phyloP scores from a whole-genome alignment of 2,329 filamentous ascomycete species.

The Fusarium kyushuense region DNA sequence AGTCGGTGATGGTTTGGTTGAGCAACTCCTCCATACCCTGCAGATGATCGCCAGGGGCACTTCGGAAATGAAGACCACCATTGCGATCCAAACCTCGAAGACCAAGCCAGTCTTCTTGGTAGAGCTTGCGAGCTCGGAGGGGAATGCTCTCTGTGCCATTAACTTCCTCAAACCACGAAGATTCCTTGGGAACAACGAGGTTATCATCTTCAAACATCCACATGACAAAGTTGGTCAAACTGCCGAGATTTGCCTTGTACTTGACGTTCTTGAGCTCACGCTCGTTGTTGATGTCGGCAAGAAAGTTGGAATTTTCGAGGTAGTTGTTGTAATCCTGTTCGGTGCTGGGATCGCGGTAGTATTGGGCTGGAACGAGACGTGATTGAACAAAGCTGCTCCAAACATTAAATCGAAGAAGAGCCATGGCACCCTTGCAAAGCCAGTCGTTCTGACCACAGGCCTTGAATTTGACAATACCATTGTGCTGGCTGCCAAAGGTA shows the following conservation, averaged over 20 bases:
- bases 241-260: constrained; percentile 78
- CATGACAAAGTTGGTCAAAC: constrained; percentile 84
- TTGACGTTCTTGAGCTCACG: constrained; percentile 75
- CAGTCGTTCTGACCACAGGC: constrained; percentile 78
- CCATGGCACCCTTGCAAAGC: constrained; percentile 84
- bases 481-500: constrained; percentile 92
- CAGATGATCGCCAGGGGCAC: constrained; percentile 85
- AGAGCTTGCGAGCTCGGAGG: constrained; percentile 77
- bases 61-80: constrained; percentile 81
- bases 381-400: constrained; percentile 84
- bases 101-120: constrained; percentile 94
- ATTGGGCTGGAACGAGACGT: constrained; percentile 90
- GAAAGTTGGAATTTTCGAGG: constrained; percentile 83
- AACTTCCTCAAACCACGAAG: constrained; percentile 89
- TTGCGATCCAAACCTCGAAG: constrained; percentile 82
- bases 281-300: constrained; percentile 98
- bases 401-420: constrained; percentile 80
- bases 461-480: constrained; percentile 88
- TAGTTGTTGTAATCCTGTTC: constrained; percentile 71
- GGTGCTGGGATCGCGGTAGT: constrained; percentile 77
- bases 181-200: constrained; percentile 90
- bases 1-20: constrained; percentile 73
- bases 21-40: constrained; percentile 75
- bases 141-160: constrained; percentile 76
- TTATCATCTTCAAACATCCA: constrained; percentile 89